Conservation (phyloP, 1,284 basidiomycete species). For the Heterobasidion occidentale region DNA sequence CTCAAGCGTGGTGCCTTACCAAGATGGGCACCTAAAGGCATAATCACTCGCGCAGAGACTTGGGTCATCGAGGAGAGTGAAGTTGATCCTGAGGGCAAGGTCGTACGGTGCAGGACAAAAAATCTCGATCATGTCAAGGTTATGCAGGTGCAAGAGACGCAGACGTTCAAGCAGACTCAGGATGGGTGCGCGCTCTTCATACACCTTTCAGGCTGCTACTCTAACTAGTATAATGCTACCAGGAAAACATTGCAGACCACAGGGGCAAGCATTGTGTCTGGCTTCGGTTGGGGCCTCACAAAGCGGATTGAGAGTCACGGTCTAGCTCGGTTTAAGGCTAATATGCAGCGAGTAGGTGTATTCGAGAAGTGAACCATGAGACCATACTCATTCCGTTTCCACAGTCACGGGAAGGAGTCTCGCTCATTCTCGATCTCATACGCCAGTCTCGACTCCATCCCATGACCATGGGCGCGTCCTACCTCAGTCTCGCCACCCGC, state of each 20-base stretch:
- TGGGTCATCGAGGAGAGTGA: constrained; percentile 92
- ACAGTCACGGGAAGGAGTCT: constrained; percentile 77
- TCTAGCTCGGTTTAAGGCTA: constrained; percentile 66
- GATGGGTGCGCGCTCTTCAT: constrained; percentile 46
- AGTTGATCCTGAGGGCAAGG: constrained; percentile 70
- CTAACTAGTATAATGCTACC: neutral
- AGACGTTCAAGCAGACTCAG: constrained; percentile 50
- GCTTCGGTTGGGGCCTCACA: constrained; percentile 78
- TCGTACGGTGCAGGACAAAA: constrained; percentile 63
- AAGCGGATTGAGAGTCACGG: constrained; percentile 76
- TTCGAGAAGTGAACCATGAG: constrained; percentile 5
- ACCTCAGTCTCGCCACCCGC: constrained; percentile 16
- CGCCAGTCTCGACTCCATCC: constrained; percentile 69
- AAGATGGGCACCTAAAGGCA: constrained; percentile 83
- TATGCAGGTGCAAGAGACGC: constrained; percentile 73
- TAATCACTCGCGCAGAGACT: constrained; percentile 65
- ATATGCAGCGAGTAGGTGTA: constrained; percentile 59
- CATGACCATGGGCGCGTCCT: constrained; percentile 45
- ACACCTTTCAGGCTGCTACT: neutral
- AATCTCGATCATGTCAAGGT: constrained; percentile 83
- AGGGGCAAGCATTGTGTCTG: constrained; percentile 68
- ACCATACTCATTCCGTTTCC: constrained; percentile 8
- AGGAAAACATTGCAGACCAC: constrained; percentile 73
- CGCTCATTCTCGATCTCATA: constrained; percentile 62
- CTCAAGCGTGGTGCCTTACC: constrained; percentile 88